phyloP scores from a whole-genome alignment of 345 rosid species.

The Microthlaspi erraticum region DNA sequence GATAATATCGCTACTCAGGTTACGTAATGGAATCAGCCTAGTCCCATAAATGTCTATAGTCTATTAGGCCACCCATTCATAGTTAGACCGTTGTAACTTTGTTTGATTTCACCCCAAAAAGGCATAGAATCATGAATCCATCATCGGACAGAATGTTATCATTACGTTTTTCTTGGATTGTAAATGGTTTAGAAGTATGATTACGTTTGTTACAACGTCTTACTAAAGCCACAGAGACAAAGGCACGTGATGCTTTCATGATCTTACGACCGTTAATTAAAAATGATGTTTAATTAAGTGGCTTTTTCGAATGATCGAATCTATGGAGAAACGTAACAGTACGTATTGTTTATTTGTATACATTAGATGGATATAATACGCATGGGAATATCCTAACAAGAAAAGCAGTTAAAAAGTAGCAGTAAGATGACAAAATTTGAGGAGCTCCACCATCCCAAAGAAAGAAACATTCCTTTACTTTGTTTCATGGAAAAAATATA shows the following conservation, averaged over 20 bases:
- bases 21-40: not conserved
- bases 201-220: conserved; percentile 30
- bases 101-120: not conserved
- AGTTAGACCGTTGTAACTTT: conserved; percentile 16
- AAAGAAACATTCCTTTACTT: conserved; percentile 38
- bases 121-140: conserved; percentile 11
- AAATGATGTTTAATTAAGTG: not conserved
- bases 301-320: not conserved
- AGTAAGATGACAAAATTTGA: conserved; percentile 30
- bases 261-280: conserved; percentile 10
- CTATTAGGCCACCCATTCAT: not conserved
- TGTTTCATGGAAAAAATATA: conserved; percentile 17
- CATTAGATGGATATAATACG: not conserved
- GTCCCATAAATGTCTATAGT: not conserved
- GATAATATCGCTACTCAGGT: not conserved
- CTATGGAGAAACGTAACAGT: no score
- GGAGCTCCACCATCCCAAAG: conserved; percentile 40
- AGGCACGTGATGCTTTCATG: conserved; percentile 26
- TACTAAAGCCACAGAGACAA: conserved; percentile 6
- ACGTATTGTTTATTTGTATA: not conserved
- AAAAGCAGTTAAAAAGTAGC: conserved; percentile 18
- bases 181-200: conserved; percentile 26
- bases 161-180: conserved; percentile 3
- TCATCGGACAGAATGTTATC: conserved; percentile 4
- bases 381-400: conserved; percentile 29